A percentile compares a stretch with the other conserved stretches of the same genome.
Evolutionary conservation across 352 stramenopile species (phyloP).

Genomic region (Pythium angustatum): DNA sequence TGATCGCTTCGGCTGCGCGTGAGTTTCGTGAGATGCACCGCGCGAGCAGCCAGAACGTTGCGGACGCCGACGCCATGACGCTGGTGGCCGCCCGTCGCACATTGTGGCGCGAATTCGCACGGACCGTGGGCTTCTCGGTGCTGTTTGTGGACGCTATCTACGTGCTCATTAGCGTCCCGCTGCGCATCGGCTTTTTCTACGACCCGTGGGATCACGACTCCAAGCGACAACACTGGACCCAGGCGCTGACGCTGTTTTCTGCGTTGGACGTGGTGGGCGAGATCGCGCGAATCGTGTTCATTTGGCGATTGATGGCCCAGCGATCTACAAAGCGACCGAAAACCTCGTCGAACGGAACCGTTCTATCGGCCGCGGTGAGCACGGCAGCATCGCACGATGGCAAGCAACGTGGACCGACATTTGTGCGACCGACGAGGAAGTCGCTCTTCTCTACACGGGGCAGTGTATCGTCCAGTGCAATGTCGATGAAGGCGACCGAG

Average conservation of each 20-base stretch:
- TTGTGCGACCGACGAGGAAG: not conserved
- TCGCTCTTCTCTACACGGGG: constrained; percentile 19
- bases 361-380: not conserved
- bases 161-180: constrained; percentile 34
- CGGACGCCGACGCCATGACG: constrained; percentile 2
- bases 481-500: constrained; percentile 7
- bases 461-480: not conserved
- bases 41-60: constrained; percentile 1
- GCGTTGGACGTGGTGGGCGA: constrained; percentile 20
- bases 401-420: not conserved
- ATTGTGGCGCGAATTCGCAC: constrained; percentile 7
- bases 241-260: constrained; percentile 33
- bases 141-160: constrained; percentile 36
- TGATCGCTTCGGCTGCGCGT: constrained; percentile 16
- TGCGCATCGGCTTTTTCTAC: constrained; percentile 45
- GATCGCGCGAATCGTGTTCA: constrained; percentile 9
- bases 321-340: not conserved
- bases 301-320: not conserved
- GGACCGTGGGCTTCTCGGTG: constrained; percentile 6
- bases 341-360: too few relatives aligned
- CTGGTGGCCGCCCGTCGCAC: constrained; percentile 4
- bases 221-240: constrained; percentile 23
- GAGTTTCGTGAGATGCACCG: constrained; percentile 18
- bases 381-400: not conserved
- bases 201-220: constrained; percentile 32